These are phyloP conservation scores for Chamaenerion angustifolium DNA, from an alignment of 345 rosid genomes.

Conservation along the genomic window DNA sequence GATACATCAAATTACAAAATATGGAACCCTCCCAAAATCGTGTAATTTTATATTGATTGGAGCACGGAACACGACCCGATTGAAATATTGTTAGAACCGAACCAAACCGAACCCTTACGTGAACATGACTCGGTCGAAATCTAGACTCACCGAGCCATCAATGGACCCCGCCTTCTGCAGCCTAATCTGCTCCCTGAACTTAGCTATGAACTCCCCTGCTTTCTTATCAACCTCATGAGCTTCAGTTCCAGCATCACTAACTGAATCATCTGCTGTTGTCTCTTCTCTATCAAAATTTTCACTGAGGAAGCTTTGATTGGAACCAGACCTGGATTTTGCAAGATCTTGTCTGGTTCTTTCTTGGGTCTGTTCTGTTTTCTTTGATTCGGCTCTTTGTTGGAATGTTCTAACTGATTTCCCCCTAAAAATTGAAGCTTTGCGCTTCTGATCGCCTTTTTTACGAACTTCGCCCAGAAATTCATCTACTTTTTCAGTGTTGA, in stretches of 20 bases:
- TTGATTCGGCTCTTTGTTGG: constrained; percentile 23
- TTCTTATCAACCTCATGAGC: constrained; percentile 67
- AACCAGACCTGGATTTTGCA: constrained; percentile 5
- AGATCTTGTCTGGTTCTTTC: constrained; percentile 9
- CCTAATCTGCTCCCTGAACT: constrained; percentile 74
- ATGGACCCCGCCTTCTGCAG: constrained; percentile 56
- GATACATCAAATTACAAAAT: too few species aligned
- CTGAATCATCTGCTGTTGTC: constrained; percentile 11
- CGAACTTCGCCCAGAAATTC: background rate
- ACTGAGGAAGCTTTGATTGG: background rate
- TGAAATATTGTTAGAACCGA: background rate
- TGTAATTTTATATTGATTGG: too few species aligned
- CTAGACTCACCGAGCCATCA: constrained; percentile 35
- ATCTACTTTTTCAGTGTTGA: constrained; percentile 12
- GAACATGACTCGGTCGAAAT: constrained; percentile 19
- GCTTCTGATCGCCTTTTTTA: too few species aligned
- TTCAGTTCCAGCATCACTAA: constrained; percentile 5
- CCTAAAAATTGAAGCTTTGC: constrained; percentile 21
- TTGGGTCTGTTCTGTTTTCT: constrained; percentile 15
- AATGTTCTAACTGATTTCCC: constrained; percentile 69
- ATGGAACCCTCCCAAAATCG: too few species aligned
- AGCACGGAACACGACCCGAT: too few species aligned
- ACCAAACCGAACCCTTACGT: background rate
- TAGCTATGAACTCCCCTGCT: constrained; percentile 90
- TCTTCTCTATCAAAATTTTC: constrained; percentile 8